Evolutionary conservation across 495 filamentous ascomycete genomes (phyloP).

Genomic region (Echria macrotheca): DNA sequence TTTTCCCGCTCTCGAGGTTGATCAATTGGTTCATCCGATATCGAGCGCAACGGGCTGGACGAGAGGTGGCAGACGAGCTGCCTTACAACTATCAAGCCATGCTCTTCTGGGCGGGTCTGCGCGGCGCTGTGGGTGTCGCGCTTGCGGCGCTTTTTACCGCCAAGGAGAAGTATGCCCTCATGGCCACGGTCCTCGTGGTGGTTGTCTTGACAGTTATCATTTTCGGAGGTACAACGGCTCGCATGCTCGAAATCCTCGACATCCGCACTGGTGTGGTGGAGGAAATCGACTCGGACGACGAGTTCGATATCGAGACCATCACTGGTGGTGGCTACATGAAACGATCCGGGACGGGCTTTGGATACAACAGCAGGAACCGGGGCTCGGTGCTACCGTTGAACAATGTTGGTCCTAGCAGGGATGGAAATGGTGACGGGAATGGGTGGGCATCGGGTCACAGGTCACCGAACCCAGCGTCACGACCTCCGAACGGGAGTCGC

Average conservation of each 20-base stretch:
- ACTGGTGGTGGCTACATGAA: slow-evolving; percentile 69
- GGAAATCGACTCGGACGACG: slow-evolving; percentile 93
- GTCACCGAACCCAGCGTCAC: slow-evolving; percentile 35
- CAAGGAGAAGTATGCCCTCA: slow-evolving; percentile 68
- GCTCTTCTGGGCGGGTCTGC: slow-evolving; percentile 97
- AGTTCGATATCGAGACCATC: slow-evolving; percentile 93
- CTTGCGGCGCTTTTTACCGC: slow-evolving; percentile 84
- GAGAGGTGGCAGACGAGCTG: slow-evolving; percentile 78
- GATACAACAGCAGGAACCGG: slow-evolving; percentile 49
- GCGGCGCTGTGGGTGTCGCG: slow-evolving; percentile 93
- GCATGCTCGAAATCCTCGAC: slow-evolving; percentile 93
- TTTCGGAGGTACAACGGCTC: slow-evolving; percentile 95
- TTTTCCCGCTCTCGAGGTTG: slow-evolving; percentile 82
- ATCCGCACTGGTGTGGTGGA: slow-evolving; percentile 95
- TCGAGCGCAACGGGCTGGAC: slow-evolving; percentile 69
- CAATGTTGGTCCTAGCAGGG: slow-evolving; percentile 37
- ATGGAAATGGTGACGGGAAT: slow-evolving; percentile 25
- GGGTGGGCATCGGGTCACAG: slow-evolving; percentile 51
- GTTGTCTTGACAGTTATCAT: slow-evolving; percentile 98
- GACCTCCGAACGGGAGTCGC: slow-evolving; percentile 44
- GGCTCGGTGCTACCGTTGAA: slow-evolving; percentile 53
- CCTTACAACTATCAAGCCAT: slow-evolving; percentile 92
- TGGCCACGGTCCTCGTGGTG: slow-evolving; percentile 91
- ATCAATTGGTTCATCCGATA: slow-evolving; percentile 96
- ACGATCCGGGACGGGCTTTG: slow-evolving; percentile 60